Percentiles rank a stretch among this genome's conserved stretches.
Conservation (phyloP, 2,329 filamentous ascomycete genomes). For the Calonectria ilicicola region DNA sequence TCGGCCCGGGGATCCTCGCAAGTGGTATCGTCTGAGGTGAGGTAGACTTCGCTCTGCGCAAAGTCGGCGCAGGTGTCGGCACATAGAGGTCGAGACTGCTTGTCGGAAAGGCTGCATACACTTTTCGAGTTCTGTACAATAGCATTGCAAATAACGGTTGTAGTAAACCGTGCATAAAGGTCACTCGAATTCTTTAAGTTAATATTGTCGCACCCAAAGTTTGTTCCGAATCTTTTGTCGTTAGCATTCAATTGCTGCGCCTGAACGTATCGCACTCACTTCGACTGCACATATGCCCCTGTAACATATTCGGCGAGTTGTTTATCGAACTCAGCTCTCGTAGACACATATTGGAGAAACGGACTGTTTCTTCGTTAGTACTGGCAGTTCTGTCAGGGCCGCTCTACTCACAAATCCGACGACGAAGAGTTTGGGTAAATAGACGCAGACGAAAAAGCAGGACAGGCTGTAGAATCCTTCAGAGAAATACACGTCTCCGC, state of each 20-base stretch:
- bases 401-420: conserved; percentile 71
- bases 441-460: conserved; percentile 78
- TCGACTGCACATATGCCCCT: conserved; percentile 78
- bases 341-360: conserved; percentile 86
- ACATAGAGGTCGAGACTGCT: conserved; percentile 80
- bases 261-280: conserved; percentile 67
- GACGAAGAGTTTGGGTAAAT: conserved; percentile 73
- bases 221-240: conserved; percentile 76
- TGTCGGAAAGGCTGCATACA: conserved; percentile 74
- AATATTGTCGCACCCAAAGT: conserved; percentile 84
- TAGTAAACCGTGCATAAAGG: conserved; percentile 94
- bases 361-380: conserved; percentile 66
- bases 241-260: conserved; percentile 18
- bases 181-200: conserved; percentile 82
- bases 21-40: conserved; percentile 78
- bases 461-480: conserved; percentile 75
- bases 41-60: conserved; percentile 88
- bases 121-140: conserved; percentile 89
- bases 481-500: conserved; percentile 74
- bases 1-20: conserved; percentile 76
- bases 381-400: neutral
- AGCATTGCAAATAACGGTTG: conserved; percentile 90
- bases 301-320: conserved; percentile 79
- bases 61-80: conserved; percentile 90
- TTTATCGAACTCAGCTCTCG: conserved; percentile 80